These are phyloP conservation scores for Gnomoniopsis smithogilvyi DNA, from an alignment of 2,329 filamentous ascomycete species.

Conservation along the genomic window DNA sequence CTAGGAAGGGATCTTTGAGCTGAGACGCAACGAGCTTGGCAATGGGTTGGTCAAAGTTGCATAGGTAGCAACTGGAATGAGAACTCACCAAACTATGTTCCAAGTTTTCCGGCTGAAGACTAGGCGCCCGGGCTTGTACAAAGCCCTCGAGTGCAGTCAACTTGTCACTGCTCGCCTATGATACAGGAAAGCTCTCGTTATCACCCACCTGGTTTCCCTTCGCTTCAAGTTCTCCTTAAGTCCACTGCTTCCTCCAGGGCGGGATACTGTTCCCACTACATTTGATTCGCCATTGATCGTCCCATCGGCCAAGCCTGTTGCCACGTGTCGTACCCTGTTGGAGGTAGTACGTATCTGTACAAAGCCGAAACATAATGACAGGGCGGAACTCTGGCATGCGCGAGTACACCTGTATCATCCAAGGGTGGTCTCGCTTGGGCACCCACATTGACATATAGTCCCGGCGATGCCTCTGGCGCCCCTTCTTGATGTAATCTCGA, in stretches of 20 bases:
- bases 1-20: no score
- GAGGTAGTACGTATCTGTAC: background rate
- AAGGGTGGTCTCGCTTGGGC: background rate
- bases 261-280: background rate
- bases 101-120: no score
- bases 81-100: no score
- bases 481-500: background rate
- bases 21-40: no score
- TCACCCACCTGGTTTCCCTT: no score
- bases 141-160: no score
- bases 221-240: background rate
- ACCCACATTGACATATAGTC: background rate
- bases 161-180: no score
- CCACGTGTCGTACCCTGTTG: background rate
- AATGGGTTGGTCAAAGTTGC: no score
- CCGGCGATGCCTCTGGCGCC: background rate
- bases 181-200: no score
- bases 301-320: background rate
- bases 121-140: no score
- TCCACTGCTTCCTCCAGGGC: background rate
- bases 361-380: conserved; percentile 3
- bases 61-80: no score
- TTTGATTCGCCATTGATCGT: background rate
- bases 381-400: background rate
- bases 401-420: background rate